Evolutionary conservation across 495 filamentous ascomycete genomes (phyloP), one percentile per base, ranked within the genome.

Genomic region (Penicillium coprophilum): DNA sequence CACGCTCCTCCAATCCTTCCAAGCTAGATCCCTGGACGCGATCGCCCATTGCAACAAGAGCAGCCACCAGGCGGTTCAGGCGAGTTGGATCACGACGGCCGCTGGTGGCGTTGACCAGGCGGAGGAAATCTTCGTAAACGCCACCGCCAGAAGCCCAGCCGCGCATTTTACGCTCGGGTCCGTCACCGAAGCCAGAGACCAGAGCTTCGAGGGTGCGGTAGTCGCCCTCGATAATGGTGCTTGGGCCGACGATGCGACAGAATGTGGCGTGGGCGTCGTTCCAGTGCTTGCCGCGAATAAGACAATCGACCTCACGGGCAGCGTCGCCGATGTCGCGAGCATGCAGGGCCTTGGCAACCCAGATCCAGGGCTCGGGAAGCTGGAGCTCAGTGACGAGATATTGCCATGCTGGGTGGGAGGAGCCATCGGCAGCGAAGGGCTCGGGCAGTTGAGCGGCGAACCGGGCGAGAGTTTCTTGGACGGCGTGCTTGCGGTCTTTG

Each of bases 251-350:
- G 53, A 83, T 78, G 23, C 81, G 79, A 50, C 86, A 80, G 54
- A 97, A 88, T 1, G 91, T 91, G 30, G 81, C 77, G 70, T 96
- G 94, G 20, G 94, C 93, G 64, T 93, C 88, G 46, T 82, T 80
- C 76, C 85, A 89, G 50, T 89, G 82, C 45, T 80, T 81, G 8
- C 89, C 93, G 48, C 82, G 82, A 56, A 97, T 80, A 4, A 96
- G 82, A 55, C 84, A 90, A 41, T 86, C 78, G 6, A 91, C 85
- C 65, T 96, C 88, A 43, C 79, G 77, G 19, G 72, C 74, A 20
- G 85, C 72, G 63, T 92, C 82, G 53, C 83, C 80, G 46, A 78
- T 82, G 55, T 85, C 79, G 38, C 91, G 85, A 56, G 89, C 90
- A 63, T 89, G 82, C 8, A 95, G 77, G 5, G 92, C 94, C 74